A percentile compares a stretch with the other conserved stretches of the same genome.
Conservation (phyloP, 2,329 filamentous ascomycete genomes). For the Ceratocystis diversiconidia region DNA sequence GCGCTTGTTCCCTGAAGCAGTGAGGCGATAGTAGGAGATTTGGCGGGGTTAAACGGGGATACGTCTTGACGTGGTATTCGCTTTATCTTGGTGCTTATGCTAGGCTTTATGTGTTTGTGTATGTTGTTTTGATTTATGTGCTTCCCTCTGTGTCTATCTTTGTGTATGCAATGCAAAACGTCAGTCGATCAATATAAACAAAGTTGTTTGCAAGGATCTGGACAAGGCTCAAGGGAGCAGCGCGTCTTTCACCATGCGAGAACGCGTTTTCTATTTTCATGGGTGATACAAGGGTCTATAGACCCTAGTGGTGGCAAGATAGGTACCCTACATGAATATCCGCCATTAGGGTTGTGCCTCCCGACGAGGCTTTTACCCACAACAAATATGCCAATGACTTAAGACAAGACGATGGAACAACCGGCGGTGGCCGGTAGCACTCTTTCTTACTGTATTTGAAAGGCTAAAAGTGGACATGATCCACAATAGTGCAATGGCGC, state of each 20-base stretch:
- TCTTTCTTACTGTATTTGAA: neutral
- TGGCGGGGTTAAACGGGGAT: too few relatives aligned
- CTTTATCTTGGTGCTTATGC: neutral
- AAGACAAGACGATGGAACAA: neutral
- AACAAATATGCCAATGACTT: neutral
- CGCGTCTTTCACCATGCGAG: neutral
- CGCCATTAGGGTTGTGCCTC: neutral
- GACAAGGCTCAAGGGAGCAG: neutral
- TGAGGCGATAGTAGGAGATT: too few relatives aligned
- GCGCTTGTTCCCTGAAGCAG: too few relatives aligned
- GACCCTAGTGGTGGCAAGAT: neutral
- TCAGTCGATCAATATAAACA: neutral
- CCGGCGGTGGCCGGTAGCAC: neutral
- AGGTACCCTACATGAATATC: neutral
- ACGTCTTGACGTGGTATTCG: neutral
- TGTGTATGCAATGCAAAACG: neutral
- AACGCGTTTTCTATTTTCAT: neutral
- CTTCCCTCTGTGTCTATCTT: neutral
- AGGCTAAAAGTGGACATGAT: neutral
- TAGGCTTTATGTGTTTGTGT: neutral
- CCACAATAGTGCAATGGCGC: slow-evolving; percentile 14
- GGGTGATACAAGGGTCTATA: neutral
- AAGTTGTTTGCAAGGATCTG: neutral
- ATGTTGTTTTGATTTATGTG: neutral
- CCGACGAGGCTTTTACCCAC: neutral